Conservation (phyloP, 305 asterid species). For the Plantago lanceolata region DNA sequence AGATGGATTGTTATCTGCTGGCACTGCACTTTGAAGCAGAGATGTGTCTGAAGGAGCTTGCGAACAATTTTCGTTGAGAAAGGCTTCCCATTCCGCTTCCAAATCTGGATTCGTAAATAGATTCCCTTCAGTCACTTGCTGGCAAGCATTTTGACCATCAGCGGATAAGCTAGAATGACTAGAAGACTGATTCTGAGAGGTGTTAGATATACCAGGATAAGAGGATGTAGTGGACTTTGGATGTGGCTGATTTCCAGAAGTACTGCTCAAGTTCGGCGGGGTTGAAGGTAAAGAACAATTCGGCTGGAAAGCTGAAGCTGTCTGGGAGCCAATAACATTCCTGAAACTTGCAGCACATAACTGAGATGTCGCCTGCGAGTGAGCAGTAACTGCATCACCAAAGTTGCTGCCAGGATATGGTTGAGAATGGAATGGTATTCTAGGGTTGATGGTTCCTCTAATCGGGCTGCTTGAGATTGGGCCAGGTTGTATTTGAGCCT, state of each 20-base stretch:
- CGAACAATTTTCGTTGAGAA: neutral
- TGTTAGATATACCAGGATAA: constrained; percentile 16
- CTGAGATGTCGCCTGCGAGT: constrained; percentile 25
- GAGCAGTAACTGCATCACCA: constrained; percentile 17
- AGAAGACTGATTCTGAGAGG: constrained; percentile 20
- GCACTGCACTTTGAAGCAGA: neutral
- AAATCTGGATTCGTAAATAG: neutral
- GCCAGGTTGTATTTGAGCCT: constrained; percentile 13
- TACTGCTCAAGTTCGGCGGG: constrained; percentile 21
- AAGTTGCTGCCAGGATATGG: constrained; percentile 25
- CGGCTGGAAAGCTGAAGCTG: constrained; percentile 21
- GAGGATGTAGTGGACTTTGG: constrained; percentile 26
- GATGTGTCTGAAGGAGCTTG: constrained; percentile 7
- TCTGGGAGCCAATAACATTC: constrained; percentile 20
- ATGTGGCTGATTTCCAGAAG: constrained; percentile 26
- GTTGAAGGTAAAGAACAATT: constrained; percentile 29
- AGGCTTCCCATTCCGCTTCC: neutral
- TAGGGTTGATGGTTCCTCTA: constrained; percentile 32
- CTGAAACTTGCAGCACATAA: constrained; percentile 20
- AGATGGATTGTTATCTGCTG: constrained; percentile 11
- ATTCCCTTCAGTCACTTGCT: neutral
- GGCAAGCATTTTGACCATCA: constrained; percentile 2
- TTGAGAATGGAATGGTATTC: constrained; percentile 36
- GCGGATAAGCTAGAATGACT: neutral
- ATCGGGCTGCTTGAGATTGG: constrained; percentile 13